Conservation (phyloP, 2,329 filamentous ascomycete species). For the Juglanconis oblonga region DNA sequence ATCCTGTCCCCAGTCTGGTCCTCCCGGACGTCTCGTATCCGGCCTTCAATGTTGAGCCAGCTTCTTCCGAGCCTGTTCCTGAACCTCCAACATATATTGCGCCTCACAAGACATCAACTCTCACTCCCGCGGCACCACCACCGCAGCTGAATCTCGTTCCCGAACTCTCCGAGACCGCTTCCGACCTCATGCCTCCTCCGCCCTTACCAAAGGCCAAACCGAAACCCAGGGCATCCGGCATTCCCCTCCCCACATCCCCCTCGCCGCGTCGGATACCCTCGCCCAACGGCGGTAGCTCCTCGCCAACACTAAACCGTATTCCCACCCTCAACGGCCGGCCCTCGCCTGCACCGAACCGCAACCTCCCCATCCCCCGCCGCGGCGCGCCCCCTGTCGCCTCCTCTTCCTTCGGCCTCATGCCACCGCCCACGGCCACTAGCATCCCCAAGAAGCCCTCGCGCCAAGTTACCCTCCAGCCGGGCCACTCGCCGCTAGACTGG, state of each 20-base stretch:
- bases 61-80: background rate
- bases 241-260: conserved; percentile 12
- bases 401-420: conserved; percentile 44
- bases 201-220: background rate
- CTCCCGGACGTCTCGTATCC: conserved; percentile 31
- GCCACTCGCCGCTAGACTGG: conserved; percentile 96
- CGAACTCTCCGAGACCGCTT: background rate
- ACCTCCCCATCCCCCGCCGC: conserved; percentile 39
- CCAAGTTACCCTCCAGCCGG: conserved; percentile 79
- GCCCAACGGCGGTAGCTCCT: conserved; percentile 9
- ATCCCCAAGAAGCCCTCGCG: conserved; percentile 43
- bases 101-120: conserved; percentile 29
- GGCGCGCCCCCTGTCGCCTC: conserved; percentile 21
- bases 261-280: conserved; percentile 14
- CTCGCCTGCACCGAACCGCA: conserved; percentile 27
- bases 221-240: conserved; percentile 7
- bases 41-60: background rate
- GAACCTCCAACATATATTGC: background rate
- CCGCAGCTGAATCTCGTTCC: background rate
- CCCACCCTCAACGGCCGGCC: conserved; percentile 1
- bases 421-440: conserved; percentile 51
- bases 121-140: conserved; percentile 23
- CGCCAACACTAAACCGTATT: conserved; percentile 15
- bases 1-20: conserved; percentile 43
- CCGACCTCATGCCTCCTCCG: conserved; percentile 14